Evolutionary conservation across 768 basidiomycete genomes (phyloP).

Genomic region (Russula dissimulans): DNA sequence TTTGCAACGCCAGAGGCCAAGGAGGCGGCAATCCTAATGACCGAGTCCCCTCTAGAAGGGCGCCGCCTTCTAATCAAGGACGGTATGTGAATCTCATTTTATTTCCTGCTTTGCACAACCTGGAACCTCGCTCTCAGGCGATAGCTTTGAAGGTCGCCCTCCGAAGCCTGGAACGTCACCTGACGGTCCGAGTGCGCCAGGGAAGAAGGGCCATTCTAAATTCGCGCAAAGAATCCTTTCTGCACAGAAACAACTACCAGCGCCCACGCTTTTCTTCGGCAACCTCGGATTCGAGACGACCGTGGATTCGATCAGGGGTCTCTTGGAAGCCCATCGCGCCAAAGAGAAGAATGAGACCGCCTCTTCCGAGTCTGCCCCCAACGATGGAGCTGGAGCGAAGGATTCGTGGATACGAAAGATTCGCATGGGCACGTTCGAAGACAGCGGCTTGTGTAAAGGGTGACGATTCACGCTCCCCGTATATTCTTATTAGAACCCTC

Average conservation of each 20-base stretch:
- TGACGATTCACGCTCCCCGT: conserved; percentile 29
- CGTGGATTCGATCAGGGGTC: conserved; percentile 57
- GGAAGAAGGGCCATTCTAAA: conserved; percentile 40
- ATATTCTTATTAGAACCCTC: neutral
- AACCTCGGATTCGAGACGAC: conserved; percentile 91
- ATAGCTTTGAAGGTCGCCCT: conserved; percentile 65
- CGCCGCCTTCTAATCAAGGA: conserved; percentile 90
- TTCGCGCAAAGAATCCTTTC: conserved; percentile 70
- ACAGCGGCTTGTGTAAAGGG: conserved; percentile 95
- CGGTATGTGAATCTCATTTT: conserved; percentile 37
- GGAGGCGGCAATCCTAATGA: conserved; percentile 61
- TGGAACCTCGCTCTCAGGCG: conserved; percentile 36
- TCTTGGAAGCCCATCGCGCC: conserved; percentile 61
- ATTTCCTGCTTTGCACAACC: neutral
- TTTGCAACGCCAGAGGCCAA: conserved; percentile 75
- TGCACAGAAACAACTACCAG: conserved; percentile 73
- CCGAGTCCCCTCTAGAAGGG: conserved; percentile 77
- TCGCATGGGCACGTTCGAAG: conserved; percentile 93
- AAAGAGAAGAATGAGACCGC: conserved; percentile 23
- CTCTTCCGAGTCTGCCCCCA: neutral
- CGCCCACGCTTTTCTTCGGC: conserved; percentile 83
- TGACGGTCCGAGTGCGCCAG: conserved; percentile 28
- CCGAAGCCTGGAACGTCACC: conserved; percentile 31
- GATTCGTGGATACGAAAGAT: conserved; percentile 68
- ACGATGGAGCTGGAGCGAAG: conserved; percentile 20